These are phyloP conservation scores for Chalaropsis thielavioides DNA, from an alignment of 2,329 filamentous ascomycete species.

Conservation along the genomic window DNA sequence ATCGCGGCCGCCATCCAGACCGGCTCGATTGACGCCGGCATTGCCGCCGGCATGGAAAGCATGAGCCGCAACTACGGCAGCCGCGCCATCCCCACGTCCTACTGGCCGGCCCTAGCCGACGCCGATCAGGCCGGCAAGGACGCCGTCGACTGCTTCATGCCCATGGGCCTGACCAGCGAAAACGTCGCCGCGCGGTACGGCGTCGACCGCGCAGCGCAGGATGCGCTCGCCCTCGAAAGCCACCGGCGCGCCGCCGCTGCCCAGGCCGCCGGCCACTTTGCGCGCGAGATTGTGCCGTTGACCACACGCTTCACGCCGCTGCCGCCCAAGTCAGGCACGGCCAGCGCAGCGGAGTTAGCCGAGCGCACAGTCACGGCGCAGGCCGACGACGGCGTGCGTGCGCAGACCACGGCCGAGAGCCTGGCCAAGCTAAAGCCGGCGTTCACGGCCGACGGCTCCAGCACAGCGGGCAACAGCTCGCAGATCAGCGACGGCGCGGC, in stretches of 20 bases:
- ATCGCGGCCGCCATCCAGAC: conserved; percentile 63
- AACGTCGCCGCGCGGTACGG: conserved; percentile 71
- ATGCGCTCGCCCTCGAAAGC: conserved; percentile 62
- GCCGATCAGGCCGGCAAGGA: conserved; percentile 50
- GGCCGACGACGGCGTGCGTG: conserved; percentile 71
- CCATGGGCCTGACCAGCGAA: conserved; percentile 82
- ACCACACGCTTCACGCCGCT: conserved; percentile 36
- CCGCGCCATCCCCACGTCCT: conserved; percentile 66
- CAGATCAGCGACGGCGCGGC: conserved; percentile 85
- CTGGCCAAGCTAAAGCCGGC: conserved; percentile 72
- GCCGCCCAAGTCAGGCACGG: conserved; percentile 38
- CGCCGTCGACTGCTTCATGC: conserved; percentile 78
- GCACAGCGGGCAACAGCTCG: conserved; percentile 73
- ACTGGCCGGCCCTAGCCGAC: conserved; percentile 55
- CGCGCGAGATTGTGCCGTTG: conserved; percentile 67
- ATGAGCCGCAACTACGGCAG: conserved; percentile 87
- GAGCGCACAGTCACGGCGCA: conserved; percentile 45
- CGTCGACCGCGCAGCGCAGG: conserved; percentile 61
- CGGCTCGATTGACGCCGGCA: conserved; percentile 56
- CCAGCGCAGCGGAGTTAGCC: conserved; percentile 20
- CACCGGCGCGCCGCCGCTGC: conserved; percentile 62
- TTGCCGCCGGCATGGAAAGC: conserved; percentile 87
- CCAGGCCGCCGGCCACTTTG: conserved; percentile 54
- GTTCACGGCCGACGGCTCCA: conserved; percentile 58
- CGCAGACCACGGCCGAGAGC: conserved; percentile 51